These are phyloP conservation scores for Russula virescens DNA, from an alignment of 768 basidiomycete species.

Conservation along the genomic window DNA sequence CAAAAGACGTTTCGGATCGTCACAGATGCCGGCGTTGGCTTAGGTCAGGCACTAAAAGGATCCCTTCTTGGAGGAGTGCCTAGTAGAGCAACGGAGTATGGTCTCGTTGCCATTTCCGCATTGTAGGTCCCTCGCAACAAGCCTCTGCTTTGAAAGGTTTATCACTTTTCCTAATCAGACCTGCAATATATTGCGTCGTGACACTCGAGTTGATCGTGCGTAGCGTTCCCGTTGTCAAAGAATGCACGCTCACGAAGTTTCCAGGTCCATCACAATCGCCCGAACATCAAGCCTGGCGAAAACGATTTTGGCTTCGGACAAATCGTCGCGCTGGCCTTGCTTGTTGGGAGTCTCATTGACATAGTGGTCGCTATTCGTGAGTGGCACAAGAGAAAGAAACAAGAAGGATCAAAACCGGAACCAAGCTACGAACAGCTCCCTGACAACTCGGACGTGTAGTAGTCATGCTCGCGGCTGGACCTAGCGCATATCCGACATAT, in stretches of 20 bases:
- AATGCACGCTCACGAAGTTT: neutral
- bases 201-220: slow-evolving; percentile 13
- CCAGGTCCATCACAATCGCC: slow-evolving; percentile 7
- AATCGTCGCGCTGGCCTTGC: slow-evolving; percentile 3
- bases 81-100: no score
- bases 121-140: neutral
- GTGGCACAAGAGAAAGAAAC: neutral
- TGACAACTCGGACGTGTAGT: no score
- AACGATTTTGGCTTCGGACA: slow-evolving; percentile 12
- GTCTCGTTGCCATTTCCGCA: no score
- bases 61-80: no score
- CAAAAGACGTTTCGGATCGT: no score
- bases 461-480: no score
- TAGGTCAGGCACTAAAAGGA: no score
- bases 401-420: no score
- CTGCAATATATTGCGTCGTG: slow-evolving; percentile 2
- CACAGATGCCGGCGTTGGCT: no score
- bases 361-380: neutral
- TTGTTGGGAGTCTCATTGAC: slow-evolving; percentile 1
- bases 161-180: neutral
- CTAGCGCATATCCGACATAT: no score
- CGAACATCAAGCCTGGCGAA: slow-evolving; percentile 6
- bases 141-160: neutral
- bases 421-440: no score
- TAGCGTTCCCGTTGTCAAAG: neutral